Conservation (phyloP, 2,329 filamentous ascomycete genomes). For the Thelonectria discophora region DNA sequence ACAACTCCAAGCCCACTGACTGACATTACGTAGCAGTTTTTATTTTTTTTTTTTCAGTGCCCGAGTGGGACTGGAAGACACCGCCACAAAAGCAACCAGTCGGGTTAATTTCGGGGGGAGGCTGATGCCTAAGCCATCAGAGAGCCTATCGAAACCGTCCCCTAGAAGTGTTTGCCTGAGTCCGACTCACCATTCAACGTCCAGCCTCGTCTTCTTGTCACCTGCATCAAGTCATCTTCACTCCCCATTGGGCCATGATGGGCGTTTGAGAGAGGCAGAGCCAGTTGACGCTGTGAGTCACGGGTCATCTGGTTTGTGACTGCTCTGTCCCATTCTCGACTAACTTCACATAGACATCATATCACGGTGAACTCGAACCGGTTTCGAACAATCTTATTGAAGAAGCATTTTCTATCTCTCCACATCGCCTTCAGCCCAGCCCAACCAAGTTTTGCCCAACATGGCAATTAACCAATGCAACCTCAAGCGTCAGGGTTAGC, state of each 20-base stretch:
- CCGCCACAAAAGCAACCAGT: conserved; percentile 22
- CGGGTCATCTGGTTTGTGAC: too few relatives aligned
- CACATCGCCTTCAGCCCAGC: too few relatives aligned
- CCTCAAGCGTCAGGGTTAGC: conserved; percentile 29
- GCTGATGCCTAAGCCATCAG: neutral
- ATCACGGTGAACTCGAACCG: neutral
- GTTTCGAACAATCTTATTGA: neutral
- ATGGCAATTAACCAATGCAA: conserved; percentile 21
- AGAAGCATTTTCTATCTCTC: neutral
- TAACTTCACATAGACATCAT: too few relatives aligned
- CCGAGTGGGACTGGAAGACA: conserved; percentile 26
- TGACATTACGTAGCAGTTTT: conserved; percentile 27
- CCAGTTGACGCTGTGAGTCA: neutral
- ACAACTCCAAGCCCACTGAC: neutral
- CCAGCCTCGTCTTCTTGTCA: too few relatives aligned
- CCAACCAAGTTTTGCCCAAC: too few relatives aligned
- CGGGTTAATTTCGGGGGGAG: conserved; percentile 26
- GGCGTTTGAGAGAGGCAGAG: neutral
- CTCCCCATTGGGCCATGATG: too few relatives aligned
- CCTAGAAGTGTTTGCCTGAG: neutral
- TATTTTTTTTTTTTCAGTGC: conserved; percentile 6
- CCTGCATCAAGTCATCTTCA: too few relatives aligned
- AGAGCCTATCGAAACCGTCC: too few relatives aligned
- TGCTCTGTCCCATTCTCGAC: neutral
- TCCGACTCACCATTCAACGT: too few relatives aligned